Evolutionary conservation across 2,329 filamentous ascomycete species (phyloP).

Genomic region (Bipolaris victoriae): DNA sequence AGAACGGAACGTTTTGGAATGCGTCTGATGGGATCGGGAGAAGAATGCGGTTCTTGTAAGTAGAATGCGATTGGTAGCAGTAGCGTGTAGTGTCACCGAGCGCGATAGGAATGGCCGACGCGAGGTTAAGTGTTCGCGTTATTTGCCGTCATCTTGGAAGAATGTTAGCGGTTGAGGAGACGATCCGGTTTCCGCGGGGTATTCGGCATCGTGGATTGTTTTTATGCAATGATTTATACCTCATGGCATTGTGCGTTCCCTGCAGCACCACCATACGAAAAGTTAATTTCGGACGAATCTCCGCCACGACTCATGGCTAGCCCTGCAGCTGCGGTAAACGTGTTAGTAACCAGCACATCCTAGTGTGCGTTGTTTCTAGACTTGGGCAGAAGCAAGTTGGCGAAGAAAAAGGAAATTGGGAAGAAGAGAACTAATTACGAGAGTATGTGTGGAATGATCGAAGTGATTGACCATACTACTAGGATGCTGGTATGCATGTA

Average conservation of each 20-base stretch:
- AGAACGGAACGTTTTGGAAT: not conserved
- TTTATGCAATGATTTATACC: not conserved
- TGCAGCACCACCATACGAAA: not conserved
- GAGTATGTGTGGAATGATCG: too few relatives aligned
- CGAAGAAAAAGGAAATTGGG: too few relatives aligned
- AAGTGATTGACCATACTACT: too few relatives aligned
- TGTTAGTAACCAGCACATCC: not conserved
- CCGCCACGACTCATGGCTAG: not conserved
- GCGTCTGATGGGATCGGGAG: not conserved
- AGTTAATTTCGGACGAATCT: not conserved
- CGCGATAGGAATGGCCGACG: not conserved
- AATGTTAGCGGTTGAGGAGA: not conserved
- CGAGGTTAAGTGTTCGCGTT: not conserved
- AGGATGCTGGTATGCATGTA: too few relatives aligned
- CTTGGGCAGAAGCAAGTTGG: too few relatives aligned
- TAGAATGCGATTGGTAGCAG: not conserved
- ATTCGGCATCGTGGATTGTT: not conserved
- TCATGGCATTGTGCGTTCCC: not conserved
- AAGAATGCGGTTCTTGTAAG: not conserved
- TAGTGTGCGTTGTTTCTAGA: too few relatives aligned
- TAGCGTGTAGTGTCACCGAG: not conserved
- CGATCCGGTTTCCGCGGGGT: not conserved
- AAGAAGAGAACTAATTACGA: too few relatives aligned
- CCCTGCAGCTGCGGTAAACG: not conserved
- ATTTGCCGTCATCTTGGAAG: not conserved